Percentiles rank a stretch among this genome's conserved stretches.
These are phyloP conservation scores for Microbotryomycetes sp. DNA, from an alignment of 1,284 basidiomycete species.

Conservation along the genomic window DNA sequence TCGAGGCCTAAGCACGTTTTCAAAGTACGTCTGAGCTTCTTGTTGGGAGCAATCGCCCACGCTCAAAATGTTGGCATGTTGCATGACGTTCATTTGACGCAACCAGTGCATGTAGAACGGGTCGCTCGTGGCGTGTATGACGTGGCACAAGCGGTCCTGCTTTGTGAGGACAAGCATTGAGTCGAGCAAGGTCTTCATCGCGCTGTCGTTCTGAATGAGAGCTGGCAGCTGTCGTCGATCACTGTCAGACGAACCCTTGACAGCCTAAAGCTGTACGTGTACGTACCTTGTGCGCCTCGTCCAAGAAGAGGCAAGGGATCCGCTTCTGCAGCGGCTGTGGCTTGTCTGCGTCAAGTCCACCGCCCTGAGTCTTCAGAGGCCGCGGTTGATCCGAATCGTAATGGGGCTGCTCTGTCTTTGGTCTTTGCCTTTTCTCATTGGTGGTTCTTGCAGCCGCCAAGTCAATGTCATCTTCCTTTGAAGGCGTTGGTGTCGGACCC, in stretches of 20 bases:
- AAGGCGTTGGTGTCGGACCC: slow-evolving; percentile 3
- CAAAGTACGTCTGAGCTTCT: slow-evolving; percentile 59
- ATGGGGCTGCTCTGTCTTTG: neutral
- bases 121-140: slow-evolving; percentile 73
- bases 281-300: slow-evolving; percentile 65
- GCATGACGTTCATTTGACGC: slow-evolving; percentile 28
- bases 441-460: slow-evolving; percentile 15
- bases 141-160: slow-evolving; percentile 68
- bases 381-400: neutral
- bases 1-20: slow-evolving; percentile 53
- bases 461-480: slow-evolving; percentile 6
- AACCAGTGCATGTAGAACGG: slow-evolving; percentile 56
- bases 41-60: slow-evolving; percentile 66
- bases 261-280: neutral
- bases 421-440: neutral
- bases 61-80: slow-evolving; percentile 55
- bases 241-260: too few species aligned
- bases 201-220: slow-evolving; percentile 62
- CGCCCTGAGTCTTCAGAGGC: too few species aligned
- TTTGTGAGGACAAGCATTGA: slow-evolving; percentile 76
- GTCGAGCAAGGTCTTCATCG: slow-evolving; percentile 72
- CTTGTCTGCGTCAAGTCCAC: too few species aligned
- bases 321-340: slow-evolving; percentile 49
- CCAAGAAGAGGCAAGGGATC: slow-evolving; percentile 70
- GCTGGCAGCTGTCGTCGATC: slow-evolving; percentile 36